These are phyloP conservation scores for Neurospora crassa DNA, from an alignment of 2,329 filamentous ascomycete genomes.

Conservation along the genomic window DNA sequence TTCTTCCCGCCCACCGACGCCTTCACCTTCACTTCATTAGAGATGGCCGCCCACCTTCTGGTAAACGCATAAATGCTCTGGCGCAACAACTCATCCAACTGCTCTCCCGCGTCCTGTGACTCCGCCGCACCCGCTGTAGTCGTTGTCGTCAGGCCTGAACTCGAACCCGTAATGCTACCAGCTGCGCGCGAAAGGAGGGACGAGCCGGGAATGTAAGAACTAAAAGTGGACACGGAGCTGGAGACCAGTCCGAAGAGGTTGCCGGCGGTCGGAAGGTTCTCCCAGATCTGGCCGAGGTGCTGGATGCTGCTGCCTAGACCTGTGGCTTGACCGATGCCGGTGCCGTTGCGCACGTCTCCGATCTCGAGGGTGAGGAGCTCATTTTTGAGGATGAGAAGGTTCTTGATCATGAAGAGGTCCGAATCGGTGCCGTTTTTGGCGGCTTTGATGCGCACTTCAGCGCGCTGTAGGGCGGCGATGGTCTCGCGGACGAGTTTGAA, in stretches of 20 bases:
- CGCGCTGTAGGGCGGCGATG: constrained; percentile 70
- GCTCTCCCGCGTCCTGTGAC: constrained; percentile 51
- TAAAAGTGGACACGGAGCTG: constrained; percentile 42
- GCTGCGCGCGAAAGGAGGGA: constrained; percentile 31
- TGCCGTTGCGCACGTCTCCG: constrained; percentile 47
- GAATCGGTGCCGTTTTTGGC: constrained; percentile 48
- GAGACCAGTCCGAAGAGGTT: constrained; percentile 40
- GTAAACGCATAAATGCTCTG: constrained; percentile 56
- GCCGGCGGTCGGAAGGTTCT: constrained; percentile 41
- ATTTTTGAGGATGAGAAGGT: constrained; percentile 89
- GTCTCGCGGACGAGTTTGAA: constrained; percentile 80
- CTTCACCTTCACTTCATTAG: constrained; percentile 39
- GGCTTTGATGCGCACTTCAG: constrained; percentile 59
- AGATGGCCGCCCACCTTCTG: constrained; percentile 44
- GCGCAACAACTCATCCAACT: constrained; percentile 52
- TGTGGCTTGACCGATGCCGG: not conserved
- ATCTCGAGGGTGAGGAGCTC: constrained; percentile 95
- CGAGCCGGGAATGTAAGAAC: constrained; percentile 46
- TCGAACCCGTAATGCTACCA: constrained; percentile 10
- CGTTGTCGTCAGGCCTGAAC: constrained; percentile 6
- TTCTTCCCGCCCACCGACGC: constrained; percentile 37
- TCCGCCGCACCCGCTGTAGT: constrained; percentile 8
- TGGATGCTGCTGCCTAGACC: constrained; percentile 40
- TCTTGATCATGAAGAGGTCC: constrained; percentile 88
- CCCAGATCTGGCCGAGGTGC: constrained; percentile 57